A percentile compares a stretch with the other conserved stretches of the same genome.
Conservation (phyloP, 768 basidiomycete genomes). For the Tulasnella sp. region DNA sequence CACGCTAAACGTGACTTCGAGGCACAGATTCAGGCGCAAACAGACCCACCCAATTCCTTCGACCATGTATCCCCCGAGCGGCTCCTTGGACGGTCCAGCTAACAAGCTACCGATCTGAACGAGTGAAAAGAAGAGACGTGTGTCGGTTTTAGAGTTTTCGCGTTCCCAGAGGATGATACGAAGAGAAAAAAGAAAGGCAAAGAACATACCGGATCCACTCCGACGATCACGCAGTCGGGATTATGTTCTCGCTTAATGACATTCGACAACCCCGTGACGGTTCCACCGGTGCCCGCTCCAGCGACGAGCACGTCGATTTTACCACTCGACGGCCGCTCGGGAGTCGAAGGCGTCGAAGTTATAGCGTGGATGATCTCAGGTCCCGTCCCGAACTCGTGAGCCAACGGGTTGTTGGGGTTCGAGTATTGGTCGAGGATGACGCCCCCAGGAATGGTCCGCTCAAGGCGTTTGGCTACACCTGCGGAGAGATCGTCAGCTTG, state of each 20-base stretch:
- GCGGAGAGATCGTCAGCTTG: slow-evolving; percentile 46
- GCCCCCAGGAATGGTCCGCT: slow-evolving; percentile 65
- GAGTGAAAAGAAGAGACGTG: neutral
- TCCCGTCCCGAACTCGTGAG: slow-evolving; percentile 84
- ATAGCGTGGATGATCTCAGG: slow-evolving; percentile 84
- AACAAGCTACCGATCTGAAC: slow-evolving; percentile 76
- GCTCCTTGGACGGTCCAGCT: slow-evolving; percentile 44
- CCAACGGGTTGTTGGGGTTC: slow-evolving; percentile 66
- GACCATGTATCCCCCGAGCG: slow-evolving; percentile 52
- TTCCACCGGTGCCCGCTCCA: slow-evolving; percentile 91
- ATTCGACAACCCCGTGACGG: slow-evolving; percentile 75
- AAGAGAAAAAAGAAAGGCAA: neutral
- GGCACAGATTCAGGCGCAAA: neutral
- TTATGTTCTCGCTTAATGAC: slow-evolving; percentile 75
- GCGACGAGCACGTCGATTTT: slow-evolving; percentile 76
- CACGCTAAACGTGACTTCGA: neutral
- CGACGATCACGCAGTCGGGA: slow-evolving; percentile 60
- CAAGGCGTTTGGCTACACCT: slow-evolving; percentile 77
- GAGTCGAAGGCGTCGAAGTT: slow-evolving; percentile 48
- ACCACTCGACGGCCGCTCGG: slow-evolving; percentile 45
- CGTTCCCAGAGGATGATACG: neutral
- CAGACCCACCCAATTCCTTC: slow-evolving; percentile 76
- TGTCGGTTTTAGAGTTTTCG: neutral
- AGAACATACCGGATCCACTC: slow-evolving; percentile 70
- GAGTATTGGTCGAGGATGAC: slow-evolving; percentile 86